Evolutionary conservation across 2,329 filamentous ascomycete species (phyloP).

Genomic region (Paecilomyces dactylethromorphus): DNA sequence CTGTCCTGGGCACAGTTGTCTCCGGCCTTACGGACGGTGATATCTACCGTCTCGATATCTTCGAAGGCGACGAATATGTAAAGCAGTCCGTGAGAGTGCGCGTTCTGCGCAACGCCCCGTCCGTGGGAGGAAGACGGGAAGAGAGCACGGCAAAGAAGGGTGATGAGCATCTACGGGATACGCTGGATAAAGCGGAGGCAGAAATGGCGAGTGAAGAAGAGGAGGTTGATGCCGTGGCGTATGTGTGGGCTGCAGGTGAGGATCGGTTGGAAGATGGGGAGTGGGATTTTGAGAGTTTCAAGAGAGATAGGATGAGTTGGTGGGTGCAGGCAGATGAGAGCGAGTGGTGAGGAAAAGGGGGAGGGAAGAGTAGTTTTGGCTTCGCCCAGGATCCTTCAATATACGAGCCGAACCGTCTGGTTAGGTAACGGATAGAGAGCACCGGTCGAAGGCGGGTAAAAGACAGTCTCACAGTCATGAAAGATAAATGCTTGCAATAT

Average conservation of each 20-base stretch:
- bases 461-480: background rate
- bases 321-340: conserved; percentile 48
- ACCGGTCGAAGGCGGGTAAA: background rate
- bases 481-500: background rate
- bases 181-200: conserved; percentile 44
- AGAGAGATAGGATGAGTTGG: conserved; percentile 61
- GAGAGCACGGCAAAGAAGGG: conserved; percentile 17
- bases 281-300: conserved; percentile 86
- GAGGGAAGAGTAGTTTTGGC: background rate
- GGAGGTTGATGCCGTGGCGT: conserved; percentile 52
- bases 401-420: background rate
- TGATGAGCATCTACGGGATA: conserved; percentile 29
- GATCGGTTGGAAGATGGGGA: conserved; percentile 60
- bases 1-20: conserved; percentile 69
- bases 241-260: conserved; percentile 53
- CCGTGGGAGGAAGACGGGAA: conserved; percentile 17
- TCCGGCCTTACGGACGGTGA: conserved; percentile 73
- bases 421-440: background rate
- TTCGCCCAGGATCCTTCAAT: background rate
- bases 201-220: conserved; percentile 43
- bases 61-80: conserved; percentile 72
- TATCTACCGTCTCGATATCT: conserved; percentile 67
- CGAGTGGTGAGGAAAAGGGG: conserved; percentile 24
- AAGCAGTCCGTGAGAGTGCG: conserved; percentile 44
- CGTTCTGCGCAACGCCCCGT: conserved; percentile 24